Evolutionary conservation across 306 rosid genomes (phyloP).

Genomic region (Quercus rubra): DNA sequence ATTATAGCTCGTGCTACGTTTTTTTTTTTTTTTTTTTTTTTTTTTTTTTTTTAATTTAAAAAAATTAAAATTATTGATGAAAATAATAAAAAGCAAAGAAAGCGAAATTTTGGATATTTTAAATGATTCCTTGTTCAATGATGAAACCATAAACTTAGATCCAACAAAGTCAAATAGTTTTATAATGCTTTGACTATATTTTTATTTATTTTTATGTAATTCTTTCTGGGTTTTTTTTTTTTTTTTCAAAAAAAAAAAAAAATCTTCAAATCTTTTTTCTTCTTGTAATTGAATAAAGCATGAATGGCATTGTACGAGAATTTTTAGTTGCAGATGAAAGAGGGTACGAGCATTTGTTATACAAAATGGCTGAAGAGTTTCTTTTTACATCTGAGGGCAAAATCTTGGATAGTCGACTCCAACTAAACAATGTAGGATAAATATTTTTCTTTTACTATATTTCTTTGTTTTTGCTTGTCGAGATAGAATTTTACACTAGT

Average conservation of each 20-base stretch:
- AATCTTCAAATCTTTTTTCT: too few species aligned
- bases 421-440: constrained; percentile 75
- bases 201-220: neutral
- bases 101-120: neutral
- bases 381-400: constrained; percentile 74
- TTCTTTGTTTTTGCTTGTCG: neutral
- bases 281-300: too few species aligned
- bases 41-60: neutral
- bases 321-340: constrained; percentile 88
- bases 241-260: neutral
- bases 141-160: neutral
- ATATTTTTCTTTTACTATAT: neutral
- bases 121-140: neutral
- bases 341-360: constrained; percentile 76
- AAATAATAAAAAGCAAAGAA: neutral
- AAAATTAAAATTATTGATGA: too few species aligned
- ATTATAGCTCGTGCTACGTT: neutral
- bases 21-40: neutral
- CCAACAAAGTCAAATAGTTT: neutral
- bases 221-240: neutral
- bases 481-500: neutral
- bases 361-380: constrained; percentile 79
- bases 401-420: constrained; percentile 77
- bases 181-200: neutral
- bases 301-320: constrained; percentile 32